A percentile compares a stretch with the other conserved stretches of the same genome.
phyloP scores from a whole-genome alignment of 1,284 basidiomycete species.

The Anthracocystis setariae region DNA sequence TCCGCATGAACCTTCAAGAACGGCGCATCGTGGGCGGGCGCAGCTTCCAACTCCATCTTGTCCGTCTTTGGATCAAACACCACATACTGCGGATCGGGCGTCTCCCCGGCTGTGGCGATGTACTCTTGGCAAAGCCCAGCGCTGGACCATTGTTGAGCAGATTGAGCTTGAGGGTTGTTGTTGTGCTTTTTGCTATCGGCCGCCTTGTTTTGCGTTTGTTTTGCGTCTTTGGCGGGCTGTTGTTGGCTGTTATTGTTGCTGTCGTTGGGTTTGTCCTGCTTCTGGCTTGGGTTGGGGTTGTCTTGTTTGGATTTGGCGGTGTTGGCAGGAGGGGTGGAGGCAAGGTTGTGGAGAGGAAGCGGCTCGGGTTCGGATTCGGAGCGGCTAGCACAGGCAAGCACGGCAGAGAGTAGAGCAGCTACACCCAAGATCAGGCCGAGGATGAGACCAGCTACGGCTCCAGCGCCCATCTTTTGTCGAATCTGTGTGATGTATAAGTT shows the following conservation, averaged over 20 bases:
- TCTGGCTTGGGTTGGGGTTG: not conserved
- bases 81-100: constrained; percentile 23
- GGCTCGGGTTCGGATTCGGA: constrained; percentile 21
- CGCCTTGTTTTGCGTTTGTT: constrained; percentile 2
- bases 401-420: constrained; percentile 22
- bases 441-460: constrained; percentile 32
- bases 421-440: constrained; percentile 24
- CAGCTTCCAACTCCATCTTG: constrained; percentile 32
- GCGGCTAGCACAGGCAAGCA: constrained; percentile 25
- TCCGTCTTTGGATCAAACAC: constrained; percentile 28
- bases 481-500: not conserved
- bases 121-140: constrained; percentile 28
- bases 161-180: not conserved
- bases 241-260: constrained; percentile 1
- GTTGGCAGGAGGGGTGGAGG: constrained; percentile 7
- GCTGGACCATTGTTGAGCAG: constrained; percentile 24
- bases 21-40: constrained; percentile 22
- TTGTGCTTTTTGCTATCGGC: constrained; percentile 2
- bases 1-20: constrained; percentile 27
- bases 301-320: constrained; percentile 1
- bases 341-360: constrained; percentile 21
- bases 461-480: constrained; percentile 15
- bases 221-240: constrained; percentile 5
- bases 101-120: constrained; percentile 10
- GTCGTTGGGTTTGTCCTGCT: not conserved